Base-by-base conservation (phyloP, 164 flowering plant genomes). In the Aristolochia fimbriata region DNA sequence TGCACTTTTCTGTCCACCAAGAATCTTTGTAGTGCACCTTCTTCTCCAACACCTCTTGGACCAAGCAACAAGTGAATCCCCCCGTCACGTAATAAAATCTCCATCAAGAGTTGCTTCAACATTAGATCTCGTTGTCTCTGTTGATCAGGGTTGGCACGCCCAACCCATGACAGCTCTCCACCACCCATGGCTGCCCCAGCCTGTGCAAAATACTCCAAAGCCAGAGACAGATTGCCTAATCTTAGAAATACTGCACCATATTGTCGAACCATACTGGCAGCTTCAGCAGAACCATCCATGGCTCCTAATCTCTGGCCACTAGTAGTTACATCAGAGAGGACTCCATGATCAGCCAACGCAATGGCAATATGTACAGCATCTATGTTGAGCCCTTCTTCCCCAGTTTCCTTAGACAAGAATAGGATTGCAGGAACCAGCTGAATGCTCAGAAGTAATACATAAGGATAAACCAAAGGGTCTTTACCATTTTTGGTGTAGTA, bases 161-260 rank as follows among this genome's bases (percentile, higher is more conserved):
- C 92, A 57, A 72, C 71, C 96, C 96, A 93, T 57, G 98, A 89
- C 63, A 81, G 47, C 64, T 80, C 86, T 56, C 97, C 99, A 64
- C 99, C 99, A 68, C 97, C 99, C 60, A 88, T 78, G 41, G 92
- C 83, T 56, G 96, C 92, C 68, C 96, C 95, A 70, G 99, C 92
- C 73, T 93, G 99, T 41, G 85, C 94, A 80, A 81, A 93, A 67
- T 93, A 93, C 63, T 93, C 99, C 71, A 93, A 60, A 64, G 94
- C 81, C 77, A 78, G 73, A 23, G 81, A 62, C 58, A 87, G 84
- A 69, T 87, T 65, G 52, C 86, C 97, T 27, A 73, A 63, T 25
- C 86, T 87, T 49, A 83, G 70, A 70, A 77, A 86, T 27, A 71
- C 68, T n/a, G 96, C 78, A 49, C 97, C 99, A 77, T 86, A 88